phyloP scores from a whole-genome alignment of 345 rosid genomes.

The Linum tenue region DNA sequence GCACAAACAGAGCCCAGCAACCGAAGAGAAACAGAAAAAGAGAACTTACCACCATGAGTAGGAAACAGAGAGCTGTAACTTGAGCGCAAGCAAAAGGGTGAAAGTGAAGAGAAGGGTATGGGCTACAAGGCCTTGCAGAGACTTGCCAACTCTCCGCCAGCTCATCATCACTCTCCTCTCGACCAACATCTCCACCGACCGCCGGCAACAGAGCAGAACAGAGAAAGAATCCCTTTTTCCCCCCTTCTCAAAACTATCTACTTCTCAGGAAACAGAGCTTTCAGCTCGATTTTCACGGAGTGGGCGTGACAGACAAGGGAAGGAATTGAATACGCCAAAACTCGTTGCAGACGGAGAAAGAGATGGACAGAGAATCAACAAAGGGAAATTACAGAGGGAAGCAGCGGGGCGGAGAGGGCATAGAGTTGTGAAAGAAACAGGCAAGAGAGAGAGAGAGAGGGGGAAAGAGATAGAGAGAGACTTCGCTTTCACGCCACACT shows the following conservation, averaged over 20 bases:
- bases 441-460: not conserved
- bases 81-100: conserved; percentile 67
- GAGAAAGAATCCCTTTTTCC: not conserved
- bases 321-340: not conserved
- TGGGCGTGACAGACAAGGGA: conserved; percentile 1
- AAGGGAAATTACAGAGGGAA: conserved; percentile 18
- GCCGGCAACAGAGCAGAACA: not conserved
- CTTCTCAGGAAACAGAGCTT: too few species aligned
- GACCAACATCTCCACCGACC: conserved; percentile 26
- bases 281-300: too few species aligned
- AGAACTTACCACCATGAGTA: conserved; percentile 68
- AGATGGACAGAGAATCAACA: not conserved
- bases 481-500: conserved; percentile 24
- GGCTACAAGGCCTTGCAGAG: conserved; percentile 53
- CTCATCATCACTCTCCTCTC: conserved; percentile 47
- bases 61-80: conserved; percentile 50
- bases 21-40: not conserved
- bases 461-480: not conserved
- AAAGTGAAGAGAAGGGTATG: conserved; percentile 68
- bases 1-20: not conserved
- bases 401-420: too few species aligned
- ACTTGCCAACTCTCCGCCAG: conserved; percentile 70
- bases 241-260: too few species aligned
- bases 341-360: not conserved
- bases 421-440: not conserved